Base-by-base conservation (phyloP, 768 basidiomycete species). In the Steccherinum ochraceum region DNA sequence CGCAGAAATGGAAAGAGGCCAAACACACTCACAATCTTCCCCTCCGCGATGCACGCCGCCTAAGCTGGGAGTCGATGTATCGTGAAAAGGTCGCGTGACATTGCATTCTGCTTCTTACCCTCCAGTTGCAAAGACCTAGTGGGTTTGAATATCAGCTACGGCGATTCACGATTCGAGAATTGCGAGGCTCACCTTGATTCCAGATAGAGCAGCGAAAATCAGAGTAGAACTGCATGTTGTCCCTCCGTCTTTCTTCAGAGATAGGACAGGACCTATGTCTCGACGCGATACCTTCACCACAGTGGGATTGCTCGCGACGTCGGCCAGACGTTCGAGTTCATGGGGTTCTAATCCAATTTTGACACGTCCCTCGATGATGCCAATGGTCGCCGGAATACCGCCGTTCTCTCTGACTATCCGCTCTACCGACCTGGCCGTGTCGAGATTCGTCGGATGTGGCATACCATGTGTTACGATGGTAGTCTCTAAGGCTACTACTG, bases 391-490 rank as follows among this genome's bases (percentile, higher is more conserved):
- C 5, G 96, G 96, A 20, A 86, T 71, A n/a, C 84, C 81, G 3
- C 88, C 86, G 25, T 80, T 79, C 2, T 76, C 74, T 52, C 92
- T 76, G 24, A 95, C 84, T 45, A 87, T 84, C 5, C 61, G 63
- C 65, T 93, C 91, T 18, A 95, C 73, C 4, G 83, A 82, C 25
- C 70, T 69, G 0, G 91, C 84, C 20, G 87, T 83, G 23, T 83
- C 72, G 4, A 86, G 64, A 61, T 92, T 94, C 30, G 75, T 73
- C 0, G 93, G 93, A 56, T 81, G 81, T 0, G 92, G 90, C 70
- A 95, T 81, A 18, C 93, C 95, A 72, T 97, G 92, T 1, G 93
- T 93, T 52, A 96, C 83, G 48, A 98, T 79, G 1, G 95, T 85
- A 1, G 88, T 90, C 65, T 98, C 95, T 11, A 98, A 79, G 12